phyloP scores from a whole-genome alignment of 2,329 filamentous ascomycete genomes.

The Penicillium sclerotiorum region DNA sequence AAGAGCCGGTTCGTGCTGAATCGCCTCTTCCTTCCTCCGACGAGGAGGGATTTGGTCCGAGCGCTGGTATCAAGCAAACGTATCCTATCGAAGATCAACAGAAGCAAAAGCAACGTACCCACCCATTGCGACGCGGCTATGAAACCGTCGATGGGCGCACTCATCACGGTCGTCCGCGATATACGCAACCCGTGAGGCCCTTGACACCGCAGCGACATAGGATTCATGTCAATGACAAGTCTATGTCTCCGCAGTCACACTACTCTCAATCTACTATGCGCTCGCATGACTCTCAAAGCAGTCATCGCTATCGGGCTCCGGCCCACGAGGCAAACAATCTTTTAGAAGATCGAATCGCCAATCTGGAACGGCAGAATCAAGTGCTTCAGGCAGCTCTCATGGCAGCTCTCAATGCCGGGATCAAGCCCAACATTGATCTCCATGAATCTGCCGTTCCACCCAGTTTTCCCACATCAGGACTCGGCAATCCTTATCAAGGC shows the following conservation, averaged over 20 bases:
- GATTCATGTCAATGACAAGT: constrained; percentile 22
- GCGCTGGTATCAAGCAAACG: constrained; percentile 10
- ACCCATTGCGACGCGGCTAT: constrained; percentile 13
- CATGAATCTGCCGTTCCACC: constrained; percentile 25
- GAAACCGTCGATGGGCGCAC: constrained; percentile 15
- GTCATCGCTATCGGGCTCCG: constrained; percentile 14
- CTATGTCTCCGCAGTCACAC: constrained; percentile 26
- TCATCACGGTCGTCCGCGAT: constrained; percentile 11
- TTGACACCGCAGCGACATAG: constrained; percentile 29
- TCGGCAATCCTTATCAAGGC: constrained; percentile 20
- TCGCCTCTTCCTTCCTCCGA: constrained; percentile 45
- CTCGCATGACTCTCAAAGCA: constrained; percentile 22
- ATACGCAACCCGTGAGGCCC: constrained; percentile 16
- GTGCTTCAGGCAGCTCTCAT: constrained; percentile 46
- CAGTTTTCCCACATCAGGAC: constrained; percentile 20
- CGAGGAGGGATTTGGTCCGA: constrained; percentile 37
- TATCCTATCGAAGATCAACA: constrained; percentile 12
- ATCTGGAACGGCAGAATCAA: constrained; percentile 47
- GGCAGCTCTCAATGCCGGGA: constrained; percentile 42
- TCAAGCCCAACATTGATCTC: constrained; percentile 32
- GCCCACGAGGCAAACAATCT: constrained; percentile 22
- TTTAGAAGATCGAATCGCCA: constrained; percentile 42
- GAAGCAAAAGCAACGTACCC: constrained; percentile 11
- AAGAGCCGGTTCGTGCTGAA: constrained; percentile 23
- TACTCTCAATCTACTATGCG: constrained; percentile 26